Evolutionary conservation across 352 stramenopile species (phyloP), one percentile per base, ranked within the genome.

Genomic region (Phytophthora ohioensis): DNA sequence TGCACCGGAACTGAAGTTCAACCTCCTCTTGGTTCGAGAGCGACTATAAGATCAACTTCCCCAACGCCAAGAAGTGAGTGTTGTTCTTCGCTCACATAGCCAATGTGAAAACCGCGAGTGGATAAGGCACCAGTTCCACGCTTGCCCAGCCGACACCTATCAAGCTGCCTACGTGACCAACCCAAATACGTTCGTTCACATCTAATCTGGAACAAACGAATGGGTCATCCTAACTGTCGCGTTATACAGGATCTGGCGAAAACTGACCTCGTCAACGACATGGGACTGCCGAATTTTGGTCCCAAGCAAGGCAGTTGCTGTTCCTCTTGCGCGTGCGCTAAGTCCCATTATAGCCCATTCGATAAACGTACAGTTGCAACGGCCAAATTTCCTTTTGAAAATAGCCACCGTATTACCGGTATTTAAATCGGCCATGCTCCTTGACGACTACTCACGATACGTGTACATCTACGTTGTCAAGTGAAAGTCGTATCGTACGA

Each of bases 21-120:
- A 35, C 2, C 10, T 64, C 3, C 31, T 63, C 13, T 63, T 42
- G 7, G 30, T 61, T 67, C 30, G 42, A 61, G 39, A 21, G 31
- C 4, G 45, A 67, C 43, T 71, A 32, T 41, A 71, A 71, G 3
- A 71, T 67, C 36, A 67, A 54, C 2, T 71, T 71, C n/a, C 64
- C 55, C 27, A 69, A 54, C 31, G 48, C 64, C 41, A 72, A 72
- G 64, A 67, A 66, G 15, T 72, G 51, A 15, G 21, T 57, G 21
- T 9, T 30, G 15, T 32, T 49, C 43, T 49, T 49, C 43, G 43
- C 43, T 32, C 17, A 49, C 17, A 5, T 15, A 49, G 32, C 15
- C 43, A 49, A 49, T 15, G 12, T 49, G 6, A 17, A 49, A 6
- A 17, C 43, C 43, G 15, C 30, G 17, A 49, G 17, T 32, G 43